Evolutionary conservation across 2,329 filamentous ascomycete species (phyloP).

Genomic region (Penicillium sp.): DNA sequence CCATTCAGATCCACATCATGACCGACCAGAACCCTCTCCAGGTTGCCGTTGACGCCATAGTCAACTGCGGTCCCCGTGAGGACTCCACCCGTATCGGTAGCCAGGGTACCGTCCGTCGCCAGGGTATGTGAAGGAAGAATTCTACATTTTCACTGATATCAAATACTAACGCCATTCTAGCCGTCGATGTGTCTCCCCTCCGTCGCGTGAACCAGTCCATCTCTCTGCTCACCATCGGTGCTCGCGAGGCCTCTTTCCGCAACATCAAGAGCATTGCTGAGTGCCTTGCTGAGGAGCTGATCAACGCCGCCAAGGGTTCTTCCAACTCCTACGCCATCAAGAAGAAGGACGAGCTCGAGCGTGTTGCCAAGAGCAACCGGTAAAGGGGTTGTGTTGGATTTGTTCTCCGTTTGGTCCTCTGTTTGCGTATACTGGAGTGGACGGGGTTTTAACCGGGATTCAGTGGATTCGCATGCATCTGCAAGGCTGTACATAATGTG

Average conservation of each 20-base stretch:
- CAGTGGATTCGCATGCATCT: slow-evolving; percentile 42
- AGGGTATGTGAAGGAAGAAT: slow-evolving; percentile 42
- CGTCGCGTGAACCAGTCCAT: slow-evolving; percentile 99
- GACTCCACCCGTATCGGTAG: slow-evolving; percentile 99
- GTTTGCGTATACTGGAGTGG: slow-evolving; percentile 41
- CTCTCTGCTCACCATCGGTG: slow-evolving; percentile 96
- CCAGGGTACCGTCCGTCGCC: slow-evolving; percentile 98
- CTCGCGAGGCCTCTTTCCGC: slow-evolving; percentile 97
- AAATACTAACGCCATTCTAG: slow-evolving; percentile 35
- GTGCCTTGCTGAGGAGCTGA: slow-evolving; percentile 99
- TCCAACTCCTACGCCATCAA: slow-evolving; percentile 99
- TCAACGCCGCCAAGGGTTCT: slow-evolving; percentile 99
- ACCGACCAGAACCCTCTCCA: slow-evolving; percentile 99
- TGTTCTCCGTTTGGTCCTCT: slow-evolving; percentile 40
- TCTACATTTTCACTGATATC: neutral
- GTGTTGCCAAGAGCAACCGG: slow-evolving; percentile 99
- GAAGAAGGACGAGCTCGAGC: slow-evolving; percentile 99
- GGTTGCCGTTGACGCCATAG: slow-evolving; percentile 97
- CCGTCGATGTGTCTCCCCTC: slow-evolving; percentile 99
- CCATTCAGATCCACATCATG: slow-evolving; percentile 92
- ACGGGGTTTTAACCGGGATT: slow-evolving; percentile 40
- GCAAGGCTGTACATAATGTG: slow-evolving; percentile 39
- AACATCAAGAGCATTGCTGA: slow-evolving; percentile 99
- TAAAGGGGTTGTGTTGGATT: slow-evolving; percentile 60
- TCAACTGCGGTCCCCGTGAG: slow-evolving; percentile 99